Evolutionary conservation across 2,329 filamentous ascomycete genomes (phyloP).

Genomic region (Akanthomyces muscarius): DNA sequence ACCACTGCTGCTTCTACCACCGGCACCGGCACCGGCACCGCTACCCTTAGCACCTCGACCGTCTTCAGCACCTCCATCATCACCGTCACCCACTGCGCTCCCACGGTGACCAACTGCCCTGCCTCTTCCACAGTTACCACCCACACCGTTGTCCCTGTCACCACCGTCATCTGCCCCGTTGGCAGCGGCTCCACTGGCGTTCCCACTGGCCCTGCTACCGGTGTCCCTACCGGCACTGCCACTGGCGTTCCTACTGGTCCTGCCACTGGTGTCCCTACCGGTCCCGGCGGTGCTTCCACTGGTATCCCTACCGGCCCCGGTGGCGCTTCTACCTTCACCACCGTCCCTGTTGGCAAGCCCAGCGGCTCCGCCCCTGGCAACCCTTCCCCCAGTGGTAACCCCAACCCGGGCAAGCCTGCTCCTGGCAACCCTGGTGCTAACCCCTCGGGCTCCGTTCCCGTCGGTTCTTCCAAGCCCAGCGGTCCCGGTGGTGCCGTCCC

Average conservation of each 20-base stretch:
- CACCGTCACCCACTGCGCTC: conserved; percentile 15
- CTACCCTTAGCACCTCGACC: conserved; percentile 4
- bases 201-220: background rate
- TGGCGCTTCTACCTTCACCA: background rate
- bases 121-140: conserved; percentile 13
- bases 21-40: background rate
- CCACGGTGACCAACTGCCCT: conserved; percentile 14
- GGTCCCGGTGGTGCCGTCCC: background rate
- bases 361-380: background rate
- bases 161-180: conserved; percentile 6
- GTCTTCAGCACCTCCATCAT: conserved; percentile 9
- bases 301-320: background rate
- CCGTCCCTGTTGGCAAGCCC: background rate
- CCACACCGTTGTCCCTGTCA: conserved; percentile 8
- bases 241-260: background rate
- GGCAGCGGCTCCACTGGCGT: background rate
- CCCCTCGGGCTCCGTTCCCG: background rate
- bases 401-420: conserved; percentile 7
- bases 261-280: background rate
- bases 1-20: background rate
- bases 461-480: too few species aligned
- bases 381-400: background rate
- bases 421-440: conserved; percentile 1
- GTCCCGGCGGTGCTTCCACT: background rate
- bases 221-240: background rate